These are phyloP conservation scores for Trametes cingulata DNA, from an alignment of 768 basidiomycete genomes.

Conservation along the genomic window DNA sequence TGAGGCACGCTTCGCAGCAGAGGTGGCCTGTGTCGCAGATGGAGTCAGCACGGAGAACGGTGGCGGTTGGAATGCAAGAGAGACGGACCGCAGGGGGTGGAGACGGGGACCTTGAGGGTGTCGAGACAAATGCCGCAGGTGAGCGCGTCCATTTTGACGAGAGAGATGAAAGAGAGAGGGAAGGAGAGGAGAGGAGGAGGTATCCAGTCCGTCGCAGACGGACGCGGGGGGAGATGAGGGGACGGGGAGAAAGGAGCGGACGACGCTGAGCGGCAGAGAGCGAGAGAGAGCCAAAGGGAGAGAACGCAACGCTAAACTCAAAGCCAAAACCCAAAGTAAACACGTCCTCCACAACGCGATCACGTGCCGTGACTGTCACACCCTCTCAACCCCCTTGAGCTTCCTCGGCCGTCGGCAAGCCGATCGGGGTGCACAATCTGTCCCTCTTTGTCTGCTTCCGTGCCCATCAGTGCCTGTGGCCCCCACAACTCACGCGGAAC, in stretches of 20 bases:
- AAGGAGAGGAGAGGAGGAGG: not conserved
- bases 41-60: not conserved
- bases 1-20: conserved; percentile 34
- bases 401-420: not conserved
- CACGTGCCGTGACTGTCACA: conserved; percentile 12
- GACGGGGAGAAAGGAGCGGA: conserved; percentile 8
- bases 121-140: conserved; percentile 36
- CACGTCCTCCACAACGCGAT: not conserved
- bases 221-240: conserved; percentile 7
- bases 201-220: conserved; percentile 22
- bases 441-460: no score
- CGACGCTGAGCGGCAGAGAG: not conserved
- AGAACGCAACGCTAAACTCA: not conserved
- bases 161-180: no score
- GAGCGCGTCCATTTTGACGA: conserved; percentile 17
- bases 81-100: conserved; percentile 34
- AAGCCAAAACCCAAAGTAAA: not conserved
- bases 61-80: not conserved
- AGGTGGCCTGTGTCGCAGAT: conserved; percentile 29
- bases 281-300: not conserved
- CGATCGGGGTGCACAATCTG: not conserved
- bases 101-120: conserved; percentile 30
- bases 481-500: no score
- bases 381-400: no score
- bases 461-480: no score